These are phyloP conservation scores for Corymbia citriodora DNA, from an alignment of 441 rosid genomes.

Conservation along the genomic window DNA sequence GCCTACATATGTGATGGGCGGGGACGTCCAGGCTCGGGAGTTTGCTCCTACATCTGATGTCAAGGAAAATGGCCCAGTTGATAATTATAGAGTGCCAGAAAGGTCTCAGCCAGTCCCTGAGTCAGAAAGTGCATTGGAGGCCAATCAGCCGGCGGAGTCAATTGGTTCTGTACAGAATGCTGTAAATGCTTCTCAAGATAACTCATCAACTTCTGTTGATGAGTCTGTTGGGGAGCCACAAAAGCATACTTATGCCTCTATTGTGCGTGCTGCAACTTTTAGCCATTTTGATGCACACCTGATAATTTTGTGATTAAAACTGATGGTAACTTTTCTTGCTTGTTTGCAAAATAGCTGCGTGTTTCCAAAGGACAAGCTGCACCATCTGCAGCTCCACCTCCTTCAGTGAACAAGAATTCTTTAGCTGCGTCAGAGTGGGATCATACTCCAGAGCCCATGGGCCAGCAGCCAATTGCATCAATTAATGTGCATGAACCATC, in stretches of 20 bases:
- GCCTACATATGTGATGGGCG: conserved; percentile 40
- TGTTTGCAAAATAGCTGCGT: conserved; percentile 29
- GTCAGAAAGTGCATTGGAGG: conserved; percentile 29
- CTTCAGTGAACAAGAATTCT: conserved; percentile 27
- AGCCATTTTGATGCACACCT: neutral
- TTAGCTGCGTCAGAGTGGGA: conserved; percentile 36
- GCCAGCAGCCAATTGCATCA: conserved; percentile 19
- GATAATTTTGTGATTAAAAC: neutral
- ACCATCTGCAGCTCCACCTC: conserved; percentile 25
- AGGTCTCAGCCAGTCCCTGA: conserved; percentile 31
- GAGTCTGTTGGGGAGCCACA: conserved; percentile 48
- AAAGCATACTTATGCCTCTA: conserved; percentile 71
- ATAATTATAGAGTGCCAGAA: conserved; percentile 35
- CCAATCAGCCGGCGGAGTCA: conserved; percentile 25
- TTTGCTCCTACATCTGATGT: conserved; percentile 27
- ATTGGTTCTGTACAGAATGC: conserved; percentile 23
- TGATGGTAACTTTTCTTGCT: conserved; percentile 1
- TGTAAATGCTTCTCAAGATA: conserved; percentile 24
- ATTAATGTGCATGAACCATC: conserved; percentile 31
- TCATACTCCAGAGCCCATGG: conserved; percentile 22
- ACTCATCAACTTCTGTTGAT: conserved; percentile 30
- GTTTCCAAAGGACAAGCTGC: conserved; percentile 49
- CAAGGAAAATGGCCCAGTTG: conserved; percentile 41
- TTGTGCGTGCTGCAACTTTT: conserved; percentile 35
- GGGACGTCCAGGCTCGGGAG: conserved; percentile 37